Base-by-base conservation (phyloP, 192 early-diverging fungal species). In the Coemansia sp. region DNA sequence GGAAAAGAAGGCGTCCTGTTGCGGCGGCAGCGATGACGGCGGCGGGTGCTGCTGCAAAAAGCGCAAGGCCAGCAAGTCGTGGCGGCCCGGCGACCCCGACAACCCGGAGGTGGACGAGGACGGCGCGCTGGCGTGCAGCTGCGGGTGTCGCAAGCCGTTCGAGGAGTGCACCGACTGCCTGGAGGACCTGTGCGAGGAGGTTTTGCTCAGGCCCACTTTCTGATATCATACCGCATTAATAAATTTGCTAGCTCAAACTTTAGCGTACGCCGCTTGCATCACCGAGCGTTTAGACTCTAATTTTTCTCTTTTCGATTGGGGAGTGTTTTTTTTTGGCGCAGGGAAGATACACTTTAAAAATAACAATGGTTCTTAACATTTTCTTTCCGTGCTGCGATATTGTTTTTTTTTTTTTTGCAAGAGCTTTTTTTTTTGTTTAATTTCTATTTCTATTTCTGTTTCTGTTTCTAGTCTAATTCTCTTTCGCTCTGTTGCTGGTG, bases 121-220 rank as follows among this genome's bases (percentile, higher is more conserved):
- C 67, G 86, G 86, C 1, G 83, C 80, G 10, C 65, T 82, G 62
- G 66, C 77, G 6, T 88, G 87, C 62, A 83, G 78, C 57, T 88
- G 87, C 61, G 87, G 87, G 2, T 88, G 87, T 75, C 60, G 73
- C 48, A 80, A 85, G 52, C 73, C 79, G 5, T 82, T 83, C 64
- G 70, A 73, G 48, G 81, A 83, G 17, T 88, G 87, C 64, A 62
- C 51, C 33, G 76, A 83, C 68, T 88, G 87, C 58, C 59, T 85
- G 17, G 40, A 82, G 48, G 83, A 83, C 56, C 65, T 83, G 40
- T 88, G 87, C 54, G 78, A 85, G 60, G 70, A 63, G 4, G 63
- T 84, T 48, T 31, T 78, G 36, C 32, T 77, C 5, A 60, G 32
- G 5, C 18, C 67, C 4, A 45, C 59, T 3, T 48, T 68, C 16